Evolutionary conservation across 371 early-diverging fungal genomes (phyloP).

Genomic region (Conidiobolus incongruus): DNA sequence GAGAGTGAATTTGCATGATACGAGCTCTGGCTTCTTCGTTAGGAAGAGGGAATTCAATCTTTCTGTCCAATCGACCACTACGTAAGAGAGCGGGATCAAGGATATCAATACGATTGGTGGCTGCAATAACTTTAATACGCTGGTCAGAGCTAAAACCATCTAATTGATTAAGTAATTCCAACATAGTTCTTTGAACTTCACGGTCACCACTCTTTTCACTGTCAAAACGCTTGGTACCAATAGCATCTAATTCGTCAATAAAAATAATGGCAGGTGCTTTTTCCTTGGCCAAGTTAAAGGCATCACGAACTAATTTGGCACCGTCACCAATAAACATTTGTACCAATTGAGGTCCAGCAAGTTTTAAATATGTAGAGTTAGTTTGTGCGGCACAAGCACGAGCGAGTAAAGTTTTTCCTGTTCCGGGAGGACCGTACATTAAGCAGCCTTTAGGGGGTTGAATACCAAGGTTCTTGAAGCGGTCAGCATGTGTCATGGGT

Average conservation of each 20-base stretch:
- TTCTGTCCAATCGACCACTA: constrained; percentile 98
- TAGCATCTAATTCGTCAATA: constrained; percentile 99
- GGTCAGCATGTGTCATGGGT: constrained; percentile 94
- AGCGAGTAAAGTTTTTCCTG: constrained; percentile 92
- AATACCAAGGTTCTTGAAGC: constrained; percentile 92
- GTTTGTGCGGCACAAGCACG: constrained; percentile 97
- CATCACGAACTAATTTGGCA: constrained; percentile 96
- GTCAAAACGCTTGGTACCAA: constrained; percentile 98
- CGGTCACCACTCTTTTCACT: constrained; percentile 97
- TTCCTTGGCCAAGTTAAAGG: constrained; percentile 96
- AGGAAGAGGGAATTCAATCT: constrained; percentile 99
- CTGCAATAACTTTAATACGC: constrained; percentile 99
- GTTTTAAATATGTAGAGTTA: constrained; percentile 86
- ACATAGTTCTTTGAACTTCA: constrained; percentile 99
- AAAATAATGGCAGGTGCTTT: constrained; percentile 99
- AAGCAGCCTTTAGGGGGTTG: constrained; percentile 93
- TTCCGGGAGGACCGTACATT: constrained; percentile 99
- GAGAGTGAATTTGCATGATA: constrained; percentile 98
- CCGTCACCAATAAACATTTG: constrained; percentile 99
- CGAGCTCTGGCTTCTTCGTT: constrained; percentile 96
- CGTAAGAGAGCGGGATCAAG: constrained; percentile 98
- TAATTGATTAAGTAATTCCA: constrained; percentile 97
- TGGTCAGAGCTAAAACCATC: constrained; percentile 97
- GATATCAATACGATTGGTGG: constrained; percentile 99
- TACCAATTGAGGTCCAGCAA: constrained; percentile 97